Evolutionary conservation across 768 basidiomycete species (phyloP), one percentile per base, ranked within the genome.

Genomic region (Clavulina sp.): DNA sequence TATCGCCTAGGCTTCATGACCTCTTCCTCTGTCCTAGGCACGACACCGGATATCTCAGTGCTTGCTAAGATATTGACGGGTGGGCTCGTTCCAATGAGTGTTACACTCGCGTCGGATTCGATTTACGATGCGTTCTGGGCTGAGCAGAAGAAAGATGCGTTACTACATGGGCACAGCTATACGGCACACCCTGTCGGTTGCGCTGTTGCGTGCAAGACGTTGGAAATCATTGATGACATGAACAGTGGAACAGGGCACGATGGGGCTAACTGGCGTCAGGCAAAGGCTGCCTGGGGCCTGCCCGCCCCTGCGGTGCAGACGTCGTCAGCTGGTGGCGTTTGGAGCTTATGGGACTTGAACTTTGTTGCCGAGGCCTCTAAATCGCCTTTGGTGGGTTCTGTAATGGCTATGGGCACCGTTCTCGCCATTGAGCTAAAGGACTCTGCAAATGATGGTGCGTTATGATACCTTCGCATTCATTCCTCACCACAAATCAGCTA

Each of bases 91-190:
- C 93, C 93, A 0, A 71, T 96, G 5, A 78, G 84, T 3, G 75
- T 79, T 6, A 97, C 93, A 0, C 72, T 97, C 30, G 81, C 93
- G 2, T 77, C 78, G 2, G 73, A 83, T 55, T 71, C 73, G 3
- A 78, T 96, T 32, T 97, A 91, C 69, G 63, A 73, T 21, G 78
- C 84, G 0, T 96, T 96, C 66, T 65, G 74, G 33, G 74, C 84
- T 31, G 71, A 74, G 31, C 71, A 70, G 32, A 96, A 96, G 63
- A 73, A 72, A n/a, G 76, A 84, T 55, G 89, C 93, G 16, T 68
- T 97, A 13, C 68, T 96, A 2, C 93, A 97, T 55, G 93, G 93
- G 0, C 93, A 97, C 63, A 88, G 84, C 52, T 97, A 97, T 63
- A 95, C 88, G 0, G 93, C 93, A 2, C 86, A 95, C 62, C 77